Percentiles rank a stretch among this genome's conserved stretches.
phyloP scores from a whole-genome alignment of 2,329 filamentous ascomycete species.

The Cercospora zeae-maydis region DNA sequence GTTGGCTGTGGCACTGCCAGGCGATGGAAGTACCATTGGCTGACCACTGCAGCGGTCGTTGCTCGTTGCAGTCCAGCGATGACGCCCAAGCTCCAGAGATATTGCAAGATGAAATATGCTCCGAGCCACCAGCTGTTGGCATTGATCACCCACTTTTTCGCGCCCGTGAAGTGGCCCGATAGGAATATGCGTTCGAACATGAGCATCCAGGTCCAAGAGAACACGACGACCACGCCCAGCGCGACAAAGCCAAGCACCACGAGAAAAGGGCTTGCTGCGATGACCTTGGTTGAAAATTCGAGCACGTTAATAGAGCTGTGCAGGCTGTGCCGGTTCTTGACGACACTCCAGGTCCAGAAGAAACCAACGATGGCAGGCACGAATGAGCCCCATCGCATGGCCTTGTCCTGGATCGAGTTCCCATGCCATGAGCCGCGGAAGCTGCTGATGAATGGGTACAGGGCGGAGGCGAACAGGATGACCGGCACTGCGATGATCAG shows the following conservation, averaged over 20 bases:
- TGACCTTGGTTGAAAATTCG: conserved; percentile 85
- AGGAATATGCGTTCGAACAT: conserved; percentile 97
- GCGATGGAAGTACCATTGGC: conserved; percentile 98
- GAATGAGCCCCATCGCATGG: conserved; percentile 83
- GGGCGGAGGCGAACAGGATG: conserved; percentile 80
- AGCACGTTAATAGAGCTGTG: conserved; percentile 81
- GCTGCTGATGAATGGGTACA: conserved; percentile 88
- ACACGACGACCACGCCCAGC: conserved; percentile 70
- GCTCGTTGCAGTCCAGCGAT: conserved; percentile 85
- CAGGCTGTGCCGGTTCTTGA: conserved; percentile 74
- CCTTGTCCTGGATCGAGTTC: conserved; percentile 74
- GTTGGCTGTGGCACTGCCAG: conserved; percentile 73
- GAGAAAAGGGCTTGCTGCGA: conserved; percentile 78
- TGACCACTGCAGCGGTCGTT: conserved; percentile 90
- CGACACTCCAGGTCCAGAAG: conserved; percentile 79
- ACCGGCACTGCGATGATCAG: conserved; percentile 81
- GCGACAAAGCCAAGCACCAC: conserved; percentile 78
- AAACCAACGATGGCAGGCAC: conserved; percentile 70
- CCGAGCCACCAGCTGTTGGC: conserved; percentile 92
- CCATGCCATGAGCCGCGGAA: conserved; percentile 75
- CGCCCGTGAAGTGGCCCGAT: conserved; percentile 68
- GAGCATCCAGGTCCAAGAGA: conserved; percentile 93
- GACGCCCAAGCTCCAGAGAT: conserved; percentile 89
- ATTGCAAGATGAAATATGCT: conserved; percentile 87
- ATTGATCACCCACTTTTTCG: conserved; percentile 73